Conservation (phyloP, 352 stramenopile genomes). For the Globisporangium irregulare region DNA sequence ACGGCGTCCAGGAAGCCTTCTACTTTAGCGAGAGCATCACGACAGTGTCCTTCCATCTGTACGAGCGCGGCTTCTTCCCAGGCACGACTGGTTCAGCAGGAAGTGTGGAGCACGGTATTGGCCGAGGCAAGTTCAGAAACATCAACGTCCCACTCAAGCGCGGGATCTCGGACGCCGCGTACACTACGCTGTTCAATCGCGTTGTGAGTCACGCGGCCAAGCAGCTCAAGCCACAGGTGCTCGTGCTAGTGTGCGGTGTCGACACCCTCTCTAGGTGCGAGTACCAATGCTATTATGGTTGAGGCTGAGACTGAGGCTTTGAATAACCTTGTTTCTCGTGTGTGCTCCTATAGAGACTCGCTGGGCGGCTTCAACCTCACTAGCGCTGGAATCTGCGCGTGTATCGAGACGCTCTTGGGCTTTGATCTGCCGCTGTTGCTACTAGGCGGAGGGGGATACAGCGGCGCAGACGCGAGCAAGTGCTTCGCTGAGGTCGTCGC, state of each 20-base stretch:
- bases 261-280: conserved; percentile 45
- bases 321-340: background rate
- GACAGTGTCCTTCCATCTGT: conserved; percentile 54
- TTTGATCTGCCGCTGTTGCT: conserved; percentile 45
- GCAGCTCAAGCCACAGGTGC: conserved; percentile 33
- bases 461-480: conserved; percentile 51
- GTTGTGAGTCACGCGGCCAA: conserved; percentile 37
- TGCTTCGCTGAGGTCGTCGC: conserved; percentile 50
- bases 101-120: conserved; percentile 21
- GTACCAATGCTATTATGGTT: background rate
- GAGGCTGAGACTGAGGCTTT: background rate
- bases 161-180: conserved; percentile 52
- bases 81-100: conserved; percentile 27
- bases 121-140: conserved; percentile 38
- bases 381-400: conserved; percentile 30
- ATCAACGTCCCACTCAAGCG: conserved; percentile 63
- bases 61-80: conserved; percentile 48
- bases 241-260: conserved; percentile 72
- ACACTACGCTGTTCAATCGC: conserved; percentile 41
- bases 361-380: conserved; percentile 55
- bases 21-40: conserved; percentile 47
- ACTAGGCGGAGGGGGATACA: conserved; percentile 66
- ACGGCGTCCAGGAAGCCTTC: conserved; percentile 57
- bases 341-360: conserved; percentile 18
- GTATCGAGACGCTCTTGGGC: conserved; percentile 28